phyloP scores from a whole-genome alignment of 768 basidiomycete genomes.

The Tulasnella sp. region DNA sequence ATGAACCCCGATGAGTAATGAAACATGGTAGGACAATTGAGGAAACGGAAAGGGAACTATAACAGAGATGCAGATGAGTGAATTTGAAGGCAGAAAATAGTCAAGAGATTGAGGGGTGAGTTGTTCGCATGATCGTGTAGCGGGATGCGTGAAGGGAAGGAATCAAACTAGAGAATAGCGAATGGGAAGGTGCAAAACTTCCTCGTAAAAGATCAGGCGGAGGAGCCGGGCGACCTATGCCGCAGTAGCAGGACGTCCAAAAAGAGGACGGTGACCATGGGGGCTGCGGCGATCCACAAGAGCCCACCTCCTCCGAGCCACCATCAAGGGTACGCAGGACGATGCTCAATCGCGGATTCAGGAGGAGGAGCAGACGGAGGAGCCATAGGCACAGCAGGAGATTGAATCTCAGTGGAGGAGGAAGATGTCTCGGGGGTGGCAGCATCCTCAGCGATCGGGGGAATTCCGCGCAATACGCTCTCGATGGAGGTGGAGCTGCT shows the following conservation, averaged over 20 bases:
- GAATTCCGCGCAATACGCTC: slow-evolving; percentile 13
- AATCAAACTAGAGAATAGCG: neutral
- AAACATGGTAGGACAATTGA: neutral
- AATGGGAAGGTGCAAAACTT: neutral
- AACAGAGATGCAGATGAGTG: neutral
- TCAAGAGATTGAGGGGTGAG: neutral
- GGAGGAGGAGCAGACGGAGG: slow-evolving; percentile 3
- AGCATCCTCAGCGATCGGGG: slow-evolving; percentile 15
- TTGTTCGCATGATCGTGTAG: neutral
- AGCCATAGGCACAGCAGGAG: slow-evolving; percentile 3
- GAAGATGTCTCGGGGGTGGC: neutral
- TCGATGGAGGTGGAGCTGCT: slow-evolving; percentile 14
- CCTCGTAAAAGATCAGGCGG: slow-evolving; percentile 7
- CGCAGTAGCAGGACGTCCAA: slow-evolving; percentile 11
- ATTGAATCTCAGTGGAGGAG: neutral
- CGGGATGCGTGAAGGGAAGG: neutral
- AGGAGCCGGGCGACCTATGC: neutral
- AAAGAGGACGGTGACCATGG: neutral
- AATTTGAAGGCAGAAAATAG: neutral
- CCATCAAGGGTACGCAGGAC: slow-evolving; percentile 13
- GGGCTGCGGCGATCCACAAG: slow-evolving; percentile 13
- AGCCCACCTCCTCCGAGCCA: slow-evolving; percentile 18
- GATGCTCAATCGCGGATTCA: neutral
- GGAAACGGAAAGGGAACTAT: neutral
- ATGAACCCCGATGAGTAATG: neutral